Evolutionary conservation across 2,329 filamentous ascomycete genomes (phyloP).

Genomic region (Cyphellophora attinorum): DNA sequence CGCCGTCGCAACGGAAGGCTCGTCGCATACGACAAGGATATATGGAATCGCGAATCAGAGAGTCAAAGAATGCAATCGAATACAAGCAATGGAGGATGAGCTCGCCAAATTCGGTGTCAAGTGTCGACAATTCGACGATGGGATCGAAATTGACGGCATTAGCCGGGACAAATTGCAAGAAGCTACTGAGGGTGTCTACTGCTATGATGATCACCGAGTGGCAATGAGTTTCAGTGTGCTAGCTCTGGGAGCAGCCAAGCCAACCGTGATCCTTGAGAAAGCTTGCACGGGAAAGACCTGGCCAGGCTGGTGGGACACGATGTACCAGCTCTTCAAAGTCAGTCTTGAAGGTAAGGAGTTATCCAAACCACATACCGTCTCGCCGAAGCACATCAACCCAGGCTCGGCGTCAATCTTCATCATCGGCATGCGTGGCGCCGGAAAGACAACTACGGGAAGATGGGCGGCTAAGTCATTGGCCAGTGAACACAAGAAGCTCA

Average conservation of each 20-base stretch:
- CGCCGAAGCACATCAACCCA: slow-evolving; percentile 29
- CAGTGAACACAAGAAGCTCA: slow-evolving; percentile 67
- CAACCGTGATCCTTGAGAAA: slow-evolving; percentile 73
- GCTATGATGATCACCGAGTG: slow-evolving; percentile 95
- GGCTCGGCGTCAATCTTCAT: slow-evolving; percentile 68
- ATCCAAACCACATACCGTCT: slow-evolving; percentile 25
- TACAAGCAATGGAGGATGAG: slow-evolving; percentile 89
- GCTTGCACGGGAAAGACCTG: slow-evolving; percentile 96
- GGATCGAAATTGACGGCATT: slow-evolving; percentile 60
- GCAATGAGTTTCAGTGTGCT: slow-evolving; percentile 98
- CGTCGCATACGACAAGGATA: slow-evolving; percentile 63
- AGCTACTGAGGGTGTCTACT: slow-evolving; percentile 64
- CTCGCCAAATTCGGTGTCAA: slow-evolving; percentile 85
- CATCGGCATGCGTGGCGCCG: slow-evolving; percentile 93
- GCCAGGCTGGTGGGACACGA: slow-evolving; percentile 96
- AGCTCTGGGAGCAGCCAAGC: slow-evolving; percentile 58
- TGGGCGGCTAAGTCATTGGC: slow-evolving; percentile 72
- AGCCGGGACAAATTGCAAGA: slow-evolving; percentile 42
- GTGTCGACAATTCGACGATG: slow-evolving; percentile 83
- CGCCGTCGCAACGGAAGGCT: slow-evolving; percentile 66
- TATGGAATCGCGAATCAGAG: slow-evolving; percentile 94
- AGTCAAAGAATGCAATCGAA: slow-evolving; percentile 97
- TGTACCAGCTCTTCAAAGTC: slow-evolving; percentile 69
- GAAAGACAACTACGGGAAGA: slow-evolving; percentile 85
- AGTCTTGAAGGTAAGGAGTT: slow-evolving; percentile 65